Evolutionary conservation across 805 yeast genomes (phyloP), one percentile per base, ranked within the genome.

Genomic region (Metschnikowia borealis): DNA sequence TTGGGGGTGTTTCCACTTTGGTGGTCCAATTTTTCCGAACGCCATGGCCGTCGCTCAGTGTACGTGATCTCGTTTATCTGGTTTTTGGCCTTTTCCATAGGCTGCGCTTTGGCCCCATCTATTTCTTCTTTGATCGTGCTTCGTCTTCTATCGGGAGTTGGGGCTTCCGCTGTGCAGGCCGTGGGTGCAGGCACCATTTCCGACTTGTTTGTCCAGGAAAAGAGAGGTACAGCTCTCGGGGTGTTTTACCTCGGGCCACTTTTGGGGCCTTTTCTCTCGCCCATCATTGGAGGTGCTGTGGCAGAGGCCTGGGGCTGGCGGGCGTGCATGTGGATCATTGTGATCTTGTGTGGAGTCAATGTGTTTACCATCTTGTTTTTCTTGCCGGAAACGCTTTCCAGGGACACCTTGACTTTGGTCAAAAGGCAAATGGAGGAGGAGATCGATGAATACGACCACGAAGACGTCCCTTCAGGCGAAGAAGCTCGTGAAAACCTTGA

Each of bases 141-240:
- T 49, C 74, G 96, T 57, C 65, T 89, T 1, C 74, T 85, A 40
- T 96, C 96, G 48, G 96, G 89, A 0, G 80, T 85, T 52, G 85
- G 91, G 1, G 94, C 94, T 1, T 81, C 89, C 38, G 53, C 60
- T 3, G 96, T 89, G 0, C 96, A 89, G 63, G 80, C 91, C 17
- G 89, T 89, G 29, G 96, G 96, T 3, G 96, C 96, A 0, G 96
- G 96, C 2, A 87, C 96, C 0, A 83, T 89, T 17, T 78, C 87
- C 18, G 96, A 89, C 61, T 62, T 89, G 34, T 89, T 72, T 62
- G 69, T 77, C 3, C 83, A 84, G 6, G 79, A 81, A 33, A 80
- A 84, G 57, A 75, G 96, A 60, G 96, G 96, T 2, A 65, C 76
- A 5, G 91, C 91, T 3, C 79, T 89, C 82, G 95, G 96, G 0